Conservation (phyloP, 1,139 yeast genomes). For the Pichia sp. region DNA sequence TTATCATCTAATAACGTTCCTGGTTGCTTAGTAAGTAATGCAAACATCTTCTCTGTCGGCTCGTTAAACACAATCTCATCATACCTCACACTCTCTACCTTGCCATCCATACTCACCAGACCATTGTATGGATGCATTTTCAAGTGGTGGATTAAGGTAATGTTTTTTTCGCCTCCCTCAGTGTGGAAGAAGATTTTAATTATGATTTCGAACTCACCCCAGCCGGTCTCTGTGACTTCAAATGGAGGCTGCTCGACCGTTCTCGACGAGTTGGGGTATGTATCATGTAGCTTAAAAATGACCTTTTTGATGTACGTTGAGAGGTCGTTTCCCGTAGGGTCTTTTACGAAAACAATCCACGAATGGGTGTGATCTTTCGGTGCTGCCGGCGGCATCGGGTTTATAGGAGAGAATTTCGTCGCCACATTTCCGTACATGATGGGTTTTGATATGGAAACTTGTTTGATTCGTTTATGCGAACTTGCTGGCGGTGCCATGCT, state of each 20-base stretch:
- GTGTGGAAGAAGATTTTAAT: constrained; percentile 81
- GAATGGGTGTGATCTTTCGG: constrained; percentile 90
- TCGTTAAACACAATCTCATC: constrained; percentile 95
- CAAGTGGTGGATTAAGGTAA: constrained; percentile 81
- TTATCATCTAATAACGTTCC: constrained; percentile 57
- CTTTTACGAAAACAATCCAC: constrained; percentile 92
- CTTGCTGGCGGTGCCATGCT: constrained; percentile 32
- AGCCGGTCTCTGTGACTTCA: constrained; percentile 94
- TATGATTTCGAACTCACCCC: constrained; percentile 98
- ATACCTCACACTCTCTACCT: constrained; percentile 67
- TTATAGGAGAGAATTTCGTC: constrained; percentile 33
- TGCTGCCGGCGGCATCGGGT: constrained; percentile 66
- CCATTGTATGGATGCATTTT: constrained; percentile 77
- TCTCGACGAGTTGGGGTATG: constrained; percentile 81
- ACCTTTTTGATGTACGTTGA: constrained; percentile 84
- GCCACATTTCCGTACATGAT: constrained; percentile 86
- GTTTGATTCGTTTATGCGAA: constrained; percentile 36
- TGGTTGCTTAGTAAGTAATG: constrained; percentile 68
- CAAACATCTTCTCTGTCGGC: constrained; percentile 88
- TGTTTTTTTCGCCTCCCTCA: constrained; percentile 83
- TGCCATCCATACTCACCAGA: constrained; percentile 26
- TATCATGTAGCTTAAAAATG: constrained; percentile 90
- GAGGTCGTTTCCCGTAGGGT: constrained; percentile 77
- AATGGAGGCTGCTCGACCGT: constrained; percentile 87
- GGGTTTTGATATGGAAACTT: constrained; percentile 79